Conservation (phyloP, 306 rosid species). For the Cucumis melo region DNA sequence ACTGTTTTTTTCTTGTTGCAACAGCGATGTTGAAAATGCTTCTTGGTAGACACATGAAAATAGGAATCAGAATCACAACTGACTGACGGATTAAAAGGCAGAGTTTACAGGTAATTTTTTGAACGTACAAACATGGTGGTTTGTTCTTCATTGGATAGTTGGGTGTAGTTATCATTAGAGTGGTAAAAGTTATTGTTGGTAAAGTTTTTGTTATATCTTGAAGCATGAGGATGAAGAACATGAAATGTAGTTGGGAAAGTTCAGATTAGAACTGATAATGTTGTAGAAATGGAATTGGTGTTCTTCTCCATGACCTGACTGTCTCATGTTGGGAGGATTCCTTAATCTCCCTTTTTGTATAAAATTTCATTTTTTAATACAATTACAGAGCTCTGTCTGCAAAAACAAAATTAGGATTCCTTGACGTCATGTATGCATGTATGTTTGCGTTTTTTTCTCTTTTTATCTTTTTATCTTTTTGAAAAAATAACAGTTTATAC, state of each 20-base stretch:
- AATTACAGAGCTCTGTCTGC: not conserved
- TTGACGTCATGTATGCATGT: not conserved
- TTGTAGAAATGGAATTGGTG: not conserved
- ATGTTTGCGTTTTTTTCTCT: no score
- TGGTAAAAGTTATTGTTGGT: not conserved
- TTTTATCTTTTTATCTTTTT: no score
- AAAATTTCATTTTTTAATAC: not conserved
- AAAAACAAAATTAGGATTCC: not conserved
- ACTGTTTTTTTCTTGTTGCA: not conserved
- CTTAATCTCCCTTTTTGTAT: not conserved
- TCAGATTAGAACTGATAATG: not conserved
- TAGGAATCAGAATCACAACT: not conserved
- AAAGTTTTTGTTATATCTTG: not conserved
- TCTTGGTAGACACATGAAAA: not conserved
- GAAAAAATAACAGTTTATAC: no score
- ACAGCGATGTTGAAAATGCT: not conserved
- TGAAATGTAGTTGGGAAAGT: not conserved
- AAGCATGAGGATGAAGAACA: not conserved
- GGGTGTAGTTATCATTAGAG: not conserved
- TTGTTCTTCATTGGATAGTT: not conserved
- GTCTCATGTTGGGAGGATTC: not conserved
- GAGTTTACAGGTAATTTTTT: not conserved
- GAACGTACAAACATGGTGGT: not conserved
- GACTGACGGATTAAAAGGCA: not conserved
- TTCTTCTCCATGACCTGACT: not conserved